Evolutionary conservation across 2,329 filamentous ascomycete genomes (phyloP).

Genomic region (Colletotrichum abscissum): DNA sequence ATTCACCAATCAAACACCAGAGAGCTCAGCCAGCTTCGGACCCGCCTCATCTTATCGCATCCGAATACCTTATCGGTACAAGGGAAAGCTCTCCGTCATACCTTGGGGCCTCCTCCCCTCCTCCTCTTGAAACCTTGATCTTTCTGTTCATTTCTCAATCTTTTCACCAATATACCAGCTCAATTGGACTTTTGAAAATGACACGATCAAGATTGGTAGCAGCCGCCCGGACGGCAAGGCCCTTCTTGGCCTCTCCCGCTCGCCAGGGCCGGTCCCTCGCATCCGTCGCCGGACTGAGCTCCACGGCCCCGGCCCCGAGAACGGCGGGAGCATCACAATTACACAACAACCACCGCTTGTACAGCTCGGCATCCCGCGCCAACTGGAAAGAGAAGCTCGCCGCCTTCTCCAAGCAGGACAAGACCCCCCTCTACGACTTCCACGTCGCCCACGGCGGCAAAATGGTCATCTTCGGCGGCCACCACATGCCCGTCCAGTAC

Average conservation of each 20-base stretch:
- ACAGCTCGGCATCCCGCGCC: conserved; percentile 28
- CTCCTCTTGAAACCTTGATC: neutral
- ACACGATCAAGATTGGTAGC: conserved; percentile 25
- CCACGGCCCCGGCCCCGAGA: conserved; percentile 18
- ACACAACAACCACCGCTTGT: conserved; percentile 8
- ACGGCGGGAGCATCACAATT: neutral
- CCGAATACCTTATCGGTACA: conserved; percentile 9
- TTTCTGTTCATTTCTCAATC: neutral
- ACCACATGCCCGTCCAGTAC: conserved; percentile 94
- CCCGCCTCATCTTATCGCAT: conserved; percentile 14
- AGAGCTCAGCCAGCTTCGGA: neutral
- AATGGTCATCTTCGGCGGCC: conserved; percentile 97
- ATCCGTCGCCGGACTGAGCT: conserved; percentile 7
- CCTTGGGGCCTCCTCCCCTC: neutral
- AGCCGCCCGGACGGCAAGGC: conserved; percentile 25
- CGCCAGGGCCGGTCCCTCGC: conserved; percentile 20
- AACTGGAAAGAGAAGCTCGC: conserved; percentile 37
- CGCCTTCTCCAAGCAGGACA: conserved; percentile 54
- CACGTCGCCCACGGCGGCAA: conserved; percentile 85
- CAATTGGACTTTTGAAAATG: conserved; percentile 16
- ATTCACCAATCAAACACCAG: conserved; percentile 10
- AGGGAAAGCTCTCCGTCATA: conserved; percentile 5
- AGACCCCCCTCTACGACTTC: conserved; percentile 82
- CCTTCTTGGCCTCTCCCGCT: conserved; percentile 15
- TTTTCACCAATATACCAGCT: neutral